Evolutionary conservation across 371 early-diverging fungal genomes (phyloP).

Genomic region (Zychaea mexicana): DNA sequence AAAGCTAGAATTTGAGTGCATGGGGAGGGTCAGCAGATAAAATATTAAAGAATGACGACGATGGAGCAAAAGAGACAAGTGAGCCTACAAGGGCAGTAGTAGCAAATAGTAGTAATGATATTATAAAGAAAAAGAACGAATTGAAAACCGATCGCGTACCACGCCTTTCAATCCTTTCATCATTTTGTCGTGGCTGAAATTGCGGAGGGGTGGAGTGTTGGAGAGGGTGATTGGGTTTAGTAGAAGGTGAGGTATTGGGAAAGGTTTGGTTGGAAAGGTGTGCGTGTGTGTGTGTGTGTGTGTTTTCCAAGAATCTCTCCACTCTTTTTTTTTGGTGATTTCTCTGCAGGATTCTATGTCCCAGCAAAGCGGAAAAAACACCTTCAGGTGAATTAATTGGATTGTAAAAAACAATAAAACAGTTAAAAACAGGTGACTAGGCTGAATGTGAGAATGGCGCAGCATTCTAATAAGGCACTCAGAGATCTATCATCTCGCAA

Average conservation of each 20-base stretch:
- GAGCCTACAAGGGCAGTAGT: neutral
- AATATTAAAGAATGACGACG: neutral
- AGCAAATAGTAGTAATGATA: no score
- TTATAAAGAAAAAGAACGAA: neutral
- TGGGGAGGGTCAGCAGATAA: neutral
- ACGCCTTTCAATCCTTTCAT: constrained; percentile 53
- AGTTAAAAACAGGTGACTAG: no score
- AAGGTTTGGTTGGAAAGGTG: neutral
- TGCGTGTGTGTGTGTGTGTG: neutral
- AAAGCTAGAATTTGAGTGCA: constrained; percentile 24
- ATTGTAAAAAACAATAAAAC: no score
- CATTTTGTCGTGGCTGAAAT: constrained; percentile 24
- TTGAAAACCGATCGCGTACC: constrained; percentile 35
- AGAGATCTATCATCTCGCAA: no score
- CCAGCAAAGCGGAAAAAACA: no score
- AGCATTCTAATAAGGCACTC: no score
- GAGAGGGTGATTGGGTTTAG: neutral
- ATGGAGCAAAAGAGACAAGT: neutral
- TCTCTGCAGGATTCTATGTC: no score
- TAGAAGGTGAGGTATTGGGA: neutral
- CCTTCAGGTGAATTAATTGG: no score
- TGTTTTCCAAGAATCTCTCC: neutral
- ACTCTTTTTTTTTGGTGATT: no score
- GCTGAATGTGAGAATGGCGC: no score
- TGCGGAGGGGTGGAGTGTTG: neutral